phyloP scores from a whole-genome alignment of 2,329 filamentous ascomycete genomes.

The Pseudocercospora fijiensis region DNA sequence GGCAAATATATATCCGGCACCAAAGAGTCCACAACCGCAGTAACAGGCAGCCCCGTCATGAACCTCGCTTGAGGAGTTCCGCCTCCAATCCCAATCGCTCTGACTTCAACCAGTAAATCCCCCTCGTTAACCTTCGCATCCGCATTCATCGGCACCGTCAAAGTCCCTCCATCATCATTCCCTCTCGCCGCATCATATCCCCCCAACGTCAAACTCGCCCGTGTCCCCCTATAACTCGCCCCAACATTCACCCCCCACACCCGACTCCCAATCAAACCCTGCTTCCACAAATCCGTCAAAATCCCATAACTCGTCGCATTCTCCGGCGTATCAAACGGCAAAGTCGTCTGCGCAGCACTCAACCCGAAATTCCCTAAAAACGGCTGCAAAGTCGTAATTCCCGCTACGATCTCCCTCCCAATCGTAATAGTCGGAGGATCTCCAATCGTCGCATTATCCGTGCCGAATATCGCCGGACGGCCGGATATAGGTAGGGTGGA shows the following conservation, averaged over 20 bases:
- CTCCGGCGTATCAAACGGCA: conserved; percentile 5
- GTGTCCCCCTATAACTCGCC: conserved; percentile 39
- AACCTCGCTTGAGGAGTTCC: not conserved
- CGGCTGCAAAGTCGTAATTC: not conserved
- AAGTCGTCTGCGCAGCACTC: not conserved
- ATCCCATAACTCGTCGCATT: conserved; percentile 7
- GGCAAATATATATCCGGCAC: conserved; percentile 10
- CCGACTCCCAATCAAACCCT: not conserved
- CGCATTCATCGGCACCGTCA: conserved; percentile 8
- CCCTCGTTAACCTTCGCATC: not conserved
- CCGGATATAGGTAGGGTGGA: not conserved
- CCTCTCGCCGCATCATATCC: conserved; percentile 57
- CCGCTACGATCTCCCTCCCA: not conserved
- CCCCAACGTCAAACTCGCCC: conserved; percentile 60
- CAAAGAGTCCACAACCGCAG: conserved; percentile 11
- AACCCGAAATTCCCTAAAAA: conserved; percentile 4
- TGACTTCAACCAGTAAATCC: not conserved
- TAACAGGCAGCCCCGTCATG: conserved; percentile 6
- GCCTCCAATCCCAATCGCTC: conserved; percentile 1
- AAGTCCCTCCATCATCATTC: not conserved
- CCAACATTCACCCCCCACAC: conserved; percentile 4
- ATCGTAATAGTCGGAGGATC: not conserved
- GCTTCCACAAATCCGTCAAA: conserved; percentile 1
- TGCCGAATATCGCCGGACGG: not conserved
- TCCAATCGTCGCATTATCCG: not conserved